Conservation (phyloP, 352 stramenopile species). For the Globisporangium viniferum region DNA sequence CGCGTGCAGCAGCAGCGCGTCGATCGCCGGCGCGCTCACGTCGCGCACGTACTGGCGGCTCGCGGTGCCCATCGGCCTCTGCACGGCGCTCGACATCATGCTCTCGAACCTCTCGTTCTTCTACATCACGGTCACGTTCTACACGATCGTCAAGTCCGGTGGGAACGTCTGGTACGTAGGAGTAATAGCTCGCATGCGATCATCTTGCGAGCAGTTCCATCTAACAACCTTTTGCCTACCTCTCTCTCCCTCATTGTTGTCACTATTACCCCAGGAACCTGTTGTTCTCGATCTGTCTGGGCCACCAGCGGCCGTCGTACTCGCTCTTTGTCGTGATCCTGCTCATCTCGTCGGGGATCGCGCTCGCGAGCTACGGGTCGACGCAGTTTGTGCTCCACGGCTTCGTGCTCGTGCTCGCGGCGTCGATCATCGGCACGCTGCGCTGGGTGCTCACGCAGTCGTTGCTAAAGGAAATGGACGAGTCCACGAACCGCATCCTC, state of each 20-base stretch:
- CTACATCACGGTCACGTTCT: conserved; percentile 87
- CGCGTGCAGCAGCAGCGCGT: conserved; percentile 30
- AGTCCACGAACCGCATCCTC: conserved; percentile 59
- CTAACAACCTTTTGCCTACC: not conserved
- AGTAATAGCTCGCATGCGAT: not conserved
- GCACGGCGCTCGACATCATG: conserved; percentile 83
- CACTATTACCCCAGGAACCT: conserved; percentile 37
- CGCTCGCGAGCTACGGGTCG: conserved; percentile 68
- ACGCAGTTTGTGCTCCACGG: conserved; percentile 72
- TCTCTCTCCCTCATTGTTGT: not conserved
- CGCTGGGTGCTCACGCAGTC: conserved; percentile 85
- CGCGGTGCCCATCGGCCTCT: conserved; percentile 74
- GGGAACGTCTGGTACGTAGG: conserved; percentile 62
- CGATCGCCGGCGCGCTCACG: conserved; percentile 23
- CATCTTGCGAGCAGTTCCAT: not conserved
- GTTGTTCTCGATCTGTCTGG: conserved; percentile 75
- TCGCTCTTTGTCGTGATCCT: conserved; percentile 52
- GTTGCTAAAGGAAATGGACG: conserved; percentile 62
- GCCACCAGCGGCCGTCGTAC: conserved; percentile 61
- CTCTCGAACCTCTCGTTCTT: conserved; percentile 81
- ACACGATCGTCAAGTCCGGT: conserved; percentile 81
- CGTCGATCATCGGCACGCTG: conserved; percentile 70
- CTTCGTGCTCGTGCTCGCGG: conserved; percentile 66
- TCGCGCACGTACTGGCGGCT: conserved; percentile 55
- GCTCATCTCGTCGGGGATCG: conserved; percentile 70